phyloP scores from a whole-genome alignment of 2,329 filamentous ascomycete genomes.

The Fusarium sp. region DNA sequence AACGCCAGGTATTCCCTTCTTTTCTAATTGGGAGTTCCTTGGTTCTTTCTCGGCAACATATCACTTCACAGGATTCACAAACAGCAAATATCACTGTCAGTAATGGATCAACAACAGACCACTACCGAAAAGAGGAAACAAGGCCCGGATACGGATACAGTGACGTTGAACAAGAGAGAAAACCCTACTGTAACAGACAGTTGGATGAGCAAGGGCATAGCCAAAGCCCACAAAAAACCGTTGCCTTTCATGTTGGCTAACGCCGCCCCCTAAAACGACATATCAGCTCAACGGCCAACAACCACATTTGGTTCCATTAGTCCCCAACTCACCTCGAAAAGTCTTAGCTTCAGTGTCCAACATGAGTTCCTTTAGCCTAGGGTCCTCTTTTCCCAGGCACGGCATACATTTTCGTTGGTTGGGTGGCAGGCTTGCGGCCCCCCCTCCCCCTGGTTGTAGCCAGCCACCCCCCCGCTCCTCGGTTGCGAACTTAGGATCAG shows the following conservation, averaged over 20 bases:
- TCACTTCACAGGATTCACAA: neutral
- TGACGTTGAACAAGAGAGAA: constrained; percentile 34
- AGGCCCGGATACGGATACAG: constrained; percentile 11
- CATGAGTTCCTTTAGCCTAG: constrained; percentile 35
- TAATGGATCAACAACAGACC: neutral
- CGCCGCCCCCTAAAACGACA: constrained; percentile 39
- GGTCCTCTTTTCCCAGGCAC: constrained; percentile 37
- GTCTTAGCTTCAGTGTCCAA: constrained; percentile 34
- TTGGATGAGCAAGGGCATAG: neutral
- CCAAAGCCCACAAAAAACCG: constrained; percentile 45
- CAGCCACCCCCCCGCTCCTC: constrained; percentile 49
- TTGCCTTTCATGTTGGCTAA: constrained; percentile 39
- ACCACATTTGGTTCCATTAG: constrained; percentile 36
- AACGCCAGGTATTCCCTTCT: neutral
- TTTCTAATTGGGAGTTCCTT: neutral
- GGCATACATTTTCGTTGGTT: constrained; percentile 41
- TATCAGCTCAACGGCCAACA: constrained; percentile 44
- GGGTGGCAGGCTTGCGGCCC: constrained; percentile 25
- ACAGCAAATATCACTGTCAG: neutral
- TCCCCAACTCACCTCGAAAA: constrained; percentile 35
- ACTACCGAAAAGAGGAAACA: constrained; percentile 23
- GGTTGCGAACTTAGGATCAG: constrained; percentile 49
- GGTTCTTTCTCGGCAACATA: neutral
- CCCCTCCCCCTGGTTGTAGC: constrained; percentile 42
- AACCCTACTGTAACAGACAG: neutral